Conservation (phyloP, 805 yeast species). For the Blastobotrys muscicola region DNA sequence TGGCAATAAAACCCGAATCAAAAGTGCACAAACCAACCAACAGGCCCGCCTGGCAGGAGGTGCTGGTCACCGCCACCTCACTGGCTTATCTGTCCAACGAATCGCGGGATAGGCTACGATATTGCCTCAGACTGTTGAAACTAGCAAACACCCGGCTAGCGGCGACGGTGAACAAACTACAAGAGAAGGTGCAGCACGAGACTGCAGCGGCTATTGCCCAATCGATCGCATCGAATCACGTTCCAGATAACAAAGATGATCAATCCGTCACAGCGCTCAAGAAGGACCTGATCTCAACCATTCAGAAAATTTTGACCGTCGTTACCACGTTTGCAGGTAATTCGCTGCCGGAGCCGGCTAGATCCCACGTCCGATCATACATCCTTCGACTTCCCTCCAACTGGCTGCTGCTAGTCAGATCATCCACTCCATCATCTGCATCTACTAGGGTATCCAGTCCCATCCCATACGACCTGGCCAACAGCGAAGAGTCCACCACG, state of each 20-base stretch:
- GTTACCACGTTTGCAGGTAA: slow-evolving; percentile 78
- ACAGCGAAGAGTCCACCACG: not conserved
- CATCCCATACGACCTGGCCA: slow-evolving; percentile 3
- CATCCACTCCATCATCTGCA: slow-evolving; percentile 1
- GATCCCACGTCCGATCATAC: slow-evolving; percentile 71
- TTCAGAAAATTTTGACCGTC: slow-evolving; percentile 76
- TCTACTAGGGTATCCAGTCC: slow-evolving; percentile 2
- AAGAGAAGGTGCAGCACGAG: slow-evolving; percentile 40
- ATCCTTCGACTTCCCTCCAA: slow-evolving; percentile 65
- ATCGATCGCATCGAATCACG: slow-evolving; percentile 18
- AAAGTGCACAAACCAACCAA: too few relatives aligned
- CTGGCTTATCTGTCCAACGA: slow-evolving; percentile 46
- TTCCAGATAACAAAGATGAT: slow-evolving; percentile 27
- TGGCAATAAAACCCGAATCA: not conserved
- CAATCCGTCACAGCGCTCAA: slow-evolving; percentile 37
- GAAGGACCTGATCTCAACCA: slow-evolving; percentile 78
- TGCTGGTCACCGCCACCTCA: slow-evolving; percentile 27
- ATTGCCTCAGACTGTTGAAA: slow-evolving; percentile 69
- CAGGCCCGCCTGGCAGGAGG: slow-evolving; percentile 21
- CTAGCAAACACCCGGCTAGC: slow-evolving; percentile 73
- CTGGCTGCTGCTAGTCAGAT: slow-evolving; percentile 42
- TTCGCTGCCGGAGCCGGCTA: slow-evolving; percentile 66
- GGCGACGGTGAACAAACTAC: slow-evolving; percentile 54
- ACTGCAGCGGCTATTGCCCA: slow-evolving; percentile 18
- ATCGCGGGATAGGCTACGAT: slow-evolving; percentile 63